phyloP scores from a whole-genome alignment of 2,329 filamentous ascomycete genomes.

The Trichoderma sp. region DNA sequence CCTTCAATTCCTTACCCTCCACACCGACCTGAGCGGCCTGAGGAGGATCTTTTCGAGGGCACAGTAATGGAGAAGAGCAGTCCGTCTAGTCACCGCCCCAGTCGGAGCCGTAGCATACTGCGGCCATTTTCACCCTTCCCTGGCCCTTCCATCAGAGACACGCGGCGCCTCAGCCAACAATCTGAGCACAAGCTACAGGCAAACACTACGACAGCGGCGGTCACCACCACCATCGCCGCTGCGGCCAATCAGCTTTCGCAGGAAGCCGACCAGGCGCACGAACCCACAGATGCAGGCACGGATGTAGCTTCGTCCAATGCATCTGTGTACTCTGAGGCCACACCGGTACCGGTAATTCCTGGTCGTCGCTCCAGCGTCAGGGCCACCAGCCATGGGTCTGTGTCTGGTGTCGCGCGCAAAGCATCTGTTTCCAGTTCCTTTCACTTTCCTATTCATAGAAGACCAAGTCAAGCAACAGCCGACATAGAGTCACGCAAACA shows the following conservation, averaged over 20 bases:
- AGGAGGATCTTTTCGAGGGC: conserved; percentile 22
- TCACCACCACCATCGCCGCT: neutral
- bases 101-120: conserved; percentile 7
- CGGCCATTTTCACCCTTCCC: conserved; percentile 13
- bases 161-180: conserved; percentile 5
- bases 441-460: conserved; percentile 34
- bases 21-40: conserved; percentile 25
- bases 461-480: conserved; percentile 3
- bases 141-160: neutral
- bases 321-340: conserved; percentile 1
- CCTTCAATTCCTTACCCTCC: conserved; percentile 20
- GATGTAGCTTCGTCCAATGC: conserved; percentile 2
- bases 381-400: neutral
- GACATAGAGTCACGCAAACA: conserved; percentile 20
- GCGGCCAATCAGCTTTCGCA: neutral
- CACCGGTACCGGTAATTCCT: conserved; percentile 1
- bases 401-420: conserved; percentile 27
- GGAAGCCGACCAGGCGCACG: conserved; percentile 16
- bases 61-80: neutral
- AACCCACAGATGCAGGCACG: conserved; percentile 6
- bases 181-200: conserved; percentile 6
- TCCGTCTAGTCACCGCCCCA: conserved; percentile 7
- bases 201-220: neutral
- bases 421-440: conserved; percentile 39
- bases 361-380: conserved; percentile 7